Evolutionary conservation across 768 basidiomycete genomes (phyloP), one percentile per base, ranked within the genome.

Genomic region (Suillus clintonianus): DNA sequence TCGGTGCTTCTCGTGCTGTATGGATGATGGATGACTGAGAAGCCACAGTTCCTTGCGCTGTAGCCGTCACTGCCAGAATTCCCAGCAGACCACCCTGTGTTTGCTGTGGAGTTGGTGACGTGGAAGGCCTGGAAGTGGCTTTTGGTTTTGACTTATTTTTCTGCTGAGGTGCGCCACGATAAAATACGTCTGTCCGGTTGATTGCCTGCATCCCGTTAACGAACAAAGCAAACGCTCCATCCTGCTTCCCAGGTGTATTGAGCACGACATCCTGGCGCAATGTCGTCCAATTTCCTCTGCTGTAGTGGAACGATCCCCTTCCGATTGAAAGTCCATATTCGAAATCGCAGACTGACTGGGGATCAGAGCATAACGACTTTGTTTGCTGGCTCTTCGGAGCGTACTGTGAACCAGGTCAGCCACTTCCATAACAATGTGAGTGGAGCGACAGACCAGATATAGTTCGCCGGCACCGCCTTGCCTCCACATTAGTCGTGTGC

Each of bases 401-500:
- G 67, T 94, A 94, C 92, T 92, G 56, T 4, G 34, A 34, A 41
- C 19, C 27, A 22, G 22, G 53, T 36, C 0, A 47, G 9, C 37
- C n/a, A 14, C 17, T 4, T 53, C 13, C 30, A 34, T n/a, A 4
- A 34, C 5, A 34, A 6, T 7, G 7, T 19, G 19, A 53, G 6
- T n/a, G 6, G 5, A 53, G n/a, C 5, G 30, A 80, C 86, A 62
- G 69, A 91, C 89, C 64, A 91, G 78, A 69, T 93, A 94, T 32
- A 92, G 76, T 70, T 95, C 94, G 5, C 93, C 94, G 0, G 73
- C 74, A 5, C 94, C 93, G 0, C 76, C 76, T 14, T 73, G 69
- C 43, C 90, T 80, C 89, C 90, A 95, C 94, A 96, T 95, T 67
- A 95, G 62, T 32, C 94, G 77, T 7, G 93, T 94, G 70, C 90